Conservation (phyloP, 2,329 filamentous ascomycete species). For the Fusarium oligoseptatum region DNA sequence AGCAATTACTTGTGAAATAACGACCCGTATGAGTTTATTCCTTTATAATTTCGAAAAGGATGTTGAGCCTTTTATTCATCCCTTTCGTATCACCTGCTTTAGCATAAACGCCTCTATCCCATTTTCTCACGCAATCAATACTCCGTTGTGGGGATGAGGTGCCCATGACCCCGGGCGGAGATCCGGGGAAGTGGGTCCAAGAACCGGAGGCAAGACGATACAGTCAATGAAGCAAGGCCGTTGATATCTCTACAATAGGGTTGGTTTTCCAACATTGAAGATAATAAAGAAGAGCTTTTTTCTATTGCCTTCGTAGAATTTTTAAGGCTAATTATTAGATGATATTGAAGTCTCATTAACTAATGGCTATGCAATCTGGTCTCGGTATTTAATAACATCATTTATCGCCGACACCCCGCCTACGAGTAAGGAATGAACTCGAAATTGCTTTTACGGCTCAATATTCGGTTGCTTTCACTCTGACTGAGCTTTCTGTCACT, state of each 20-base stretch:
- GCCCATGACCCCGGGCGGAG: slow-evolving; percentile 21
- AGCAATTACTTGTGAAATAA: neutral
- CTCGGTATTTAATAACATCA: neutral
- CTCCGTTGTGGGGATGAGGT: slow-evolving; percentile 2
- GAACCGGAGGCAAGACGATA: neutral
- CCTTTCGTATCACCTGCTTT: slow-evolving; percentile 1
- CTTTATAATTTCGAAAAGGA: neutral
- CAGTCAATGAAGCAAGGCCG: neutral
- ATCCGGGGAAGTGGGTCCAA: slow-evolving; percentile 15
- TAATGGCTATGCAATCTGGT: neutral
- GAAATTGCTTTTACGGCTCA: neutral
- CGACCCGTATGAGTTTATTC: neutral
- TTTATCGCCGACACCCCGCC: neutral
- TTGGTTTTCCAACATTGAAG: neutral
- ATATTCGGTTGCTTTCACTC: neutral
- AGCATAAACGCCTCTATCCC: slow-evolving; percentile 8
- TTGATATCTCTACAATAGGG: neutral
- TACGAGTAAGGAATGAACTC: neutral
- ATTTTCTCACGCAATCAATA: neutral
- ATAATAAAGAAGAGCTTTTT: neutral
- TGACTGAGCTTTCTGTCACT: neutral
- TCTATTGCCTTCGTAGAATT: neutral
- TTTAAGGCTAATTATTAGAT: neutral
- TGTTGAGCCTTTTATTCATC: neutral
- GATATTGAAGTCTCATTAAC: neutral